Conservation (phyloP, 2,329 filamentous ascomycete species). For the Claviceps cyperi region DNA sequence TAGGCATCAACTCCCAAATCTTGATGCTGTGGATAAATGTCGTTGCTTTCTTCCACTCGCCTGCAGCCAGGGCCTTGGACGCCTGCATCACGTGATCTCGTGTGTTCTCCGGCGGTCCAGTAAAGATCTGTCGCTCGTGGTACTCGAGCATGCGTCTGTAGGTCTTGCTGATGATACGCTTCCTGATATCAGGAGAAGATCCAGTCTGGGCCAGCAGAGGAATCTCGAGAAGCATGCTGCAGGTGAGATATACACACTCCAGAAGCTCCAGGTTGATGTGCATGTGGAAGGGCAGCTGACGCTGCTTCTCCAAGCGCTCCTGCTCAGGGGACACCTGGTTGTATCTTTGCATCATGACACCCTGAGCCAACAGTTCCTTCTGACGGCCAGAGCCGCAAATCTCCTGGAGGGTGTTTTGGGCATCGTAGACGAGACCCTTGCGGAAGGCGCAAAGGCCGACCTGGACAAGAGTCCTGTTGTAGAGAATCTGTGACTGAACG, state of each 20-base stretch:
- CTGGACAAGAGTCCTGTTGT: conserved; percentile 95
- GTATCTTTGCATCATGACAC: conserved; percentile 96
- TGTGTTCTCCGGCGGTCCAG: conserved; percentile 94
- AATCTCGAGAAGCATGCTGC: conserved; percentile 98
- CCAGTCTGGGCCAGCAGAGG: conserved; percentile 92
- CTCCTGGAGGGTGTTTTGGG: conserved; percentile 93
- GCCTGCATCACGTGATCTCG: conserved; percentile 99
- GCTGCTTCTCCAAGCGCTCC: conserved; percentile 90
- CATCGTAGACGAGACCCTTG: conserved; percentile 89
- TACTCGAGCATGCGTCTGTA: conserved; percentile 99
- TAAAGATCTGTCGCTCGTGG: conserved; percentile 98
- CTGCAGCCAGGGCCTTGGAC: conserved; percentile 87
- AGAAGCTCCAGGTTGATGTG: conserved; percentile 98
- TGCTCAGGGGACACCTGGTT: conserved; percentile 94
- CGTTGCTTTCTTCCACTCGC: conserved; percentile 96
- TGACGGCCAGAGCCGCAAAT: conserved; percentile 95
- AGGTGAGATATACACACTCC: conserved; percentile 96
- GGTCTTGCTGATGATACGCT: conserved; percentile 97
- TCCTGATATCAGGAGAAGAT: conserved; percentile 91
- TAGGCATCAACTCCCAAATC: conserved; percentile 97
- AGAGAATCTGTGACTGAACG: conserved; percentile 92
- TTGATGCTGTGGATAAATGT: conserved; percentile 95
- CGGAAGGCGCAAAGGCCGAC: conserved; percentile 98
- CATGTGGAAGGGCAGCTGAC: conserved; percentile 98
- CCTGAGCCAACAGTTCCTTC: conserved; percentile 95